A percentile compares a stretch with the other conserved stretches of the same genome.
Conservation (phyloP, 2,329 filamentous ascomycete species). For the Trichophyton rubrum region DNA sequence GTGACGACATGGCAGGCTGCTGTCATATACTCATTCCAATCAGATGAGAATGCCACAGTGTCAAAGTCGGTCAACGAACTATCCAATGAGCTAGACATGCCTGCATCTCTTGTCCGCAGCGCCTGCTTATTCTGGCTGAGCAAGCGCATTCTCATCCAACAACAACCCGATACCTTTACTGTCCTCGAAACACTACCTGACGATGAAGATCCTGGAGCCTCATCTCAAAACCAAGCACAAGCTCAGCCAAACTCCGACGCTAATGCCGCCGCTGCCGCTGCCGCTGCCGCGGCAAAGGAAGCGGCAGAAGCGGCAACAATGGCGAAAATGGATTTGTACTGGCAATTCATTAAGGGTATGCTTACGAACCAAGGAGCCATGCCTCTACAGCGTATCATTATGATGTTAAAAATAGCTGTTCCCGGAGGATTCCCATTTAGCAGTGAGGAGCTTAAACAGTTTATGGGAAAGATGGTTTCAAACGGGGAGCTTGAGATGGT, state of each 20-base stretch:
- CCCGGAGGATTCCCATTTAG: constrained; percentile 80
- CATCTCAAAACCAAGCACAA: constrained; percentile 15
- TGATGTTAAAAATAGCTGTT: constrained; percentile 92
- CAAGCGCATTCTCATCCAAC: constrained; percentile 40
- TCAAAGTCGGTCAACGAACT: constrained; percentile 35
- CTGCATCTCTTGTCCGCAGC: constrained; percentile 43
- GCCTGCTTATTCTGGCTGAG: constrained; percentile 52
- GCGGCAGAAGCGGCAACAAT: constrained; percentile 46
- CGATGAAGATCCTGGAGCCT: constrained; percentile 17
- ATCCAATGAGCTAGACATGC: constrained; percentile 41
- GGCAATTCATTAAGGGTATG: constrained; percentile 90
- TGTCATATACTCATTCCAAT: constrained; percentile 72
- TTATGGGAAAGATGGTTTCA: constrained; percentile 65
- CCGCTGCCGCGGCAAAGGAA: constrained; percentile 32
- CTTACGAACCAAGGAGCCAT: constrained; percentile 82
- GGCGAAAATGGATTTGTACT: constrained; percentile 64
- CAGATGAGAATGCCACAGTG: constrained; percentile 26
- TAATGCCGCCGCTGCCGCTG: constrained; percentile 29
- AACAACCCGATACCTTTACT: constrained; percentile 40
- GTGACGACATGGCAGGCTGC: constrained; percentile 78
- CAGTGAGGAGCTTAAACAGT: constrained; percentile 73
- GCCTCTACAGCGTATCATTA: constrained; percentile 67
- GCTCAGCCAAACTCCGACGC: constrained; percentile 5
- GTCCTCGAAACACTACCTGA: constrained; percentile 44
- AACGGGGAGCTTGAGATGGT: constrained; percentile 56